Evolutionary conservation across 208 protist genomes (phyloP).

Genomic region (Sergeia podlipaevii): DNA sequence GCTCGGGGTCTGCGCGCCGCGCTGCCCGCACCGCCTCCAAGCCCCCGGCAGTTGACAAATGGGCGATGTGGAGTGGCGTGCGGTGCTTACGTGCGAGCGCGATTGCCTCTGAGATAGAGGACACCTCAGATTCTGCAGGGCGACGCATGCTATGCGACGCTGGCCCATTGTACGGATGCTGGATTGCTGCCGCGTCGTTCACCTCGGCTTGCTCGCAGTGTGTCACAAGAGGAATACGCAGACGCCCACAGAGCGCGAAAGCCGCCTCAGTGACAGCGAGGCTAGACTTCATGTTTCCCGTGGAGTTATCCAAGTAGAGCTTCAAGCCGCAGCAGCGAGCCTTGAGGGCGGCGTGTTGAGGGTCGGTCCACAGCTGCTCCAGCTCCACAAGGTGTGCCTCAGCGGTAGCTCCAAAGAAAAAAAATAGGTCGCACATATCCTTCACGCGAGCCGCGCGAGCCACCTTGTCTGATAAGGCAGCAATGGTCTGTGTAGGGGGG

Average conservation of each 20-base stretch:
- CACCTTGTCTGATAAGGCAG: constrained; percentile 69
- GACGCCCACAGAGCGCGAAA: constrained; percentile 69
- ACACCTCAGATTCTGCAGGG: constrained; percentile 61
- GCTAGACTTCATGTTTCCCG: constrained; percentile 80
- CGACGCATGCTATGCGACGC: constrained; percentile 78
- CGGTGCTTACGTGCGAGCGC: constrained; percentile 43
- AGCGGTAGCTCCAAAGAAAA: constrained; percentile 82
- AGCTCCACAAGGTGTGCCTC: constrained; percentile 59
- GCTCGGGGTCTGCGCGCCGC: constrained; percentile 35
- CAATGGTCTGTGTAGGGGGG: constrained; percentile 75
- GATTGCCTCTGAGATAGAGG: constrained; percentile 66
- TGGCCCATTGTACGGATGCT: constrained; percentile 56
- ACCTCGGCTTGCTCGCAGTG: constrained; percentile 85
- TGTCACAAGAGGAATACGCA: constrained; percentile 72
- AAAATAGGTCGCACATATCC: constrained; percentile 38
- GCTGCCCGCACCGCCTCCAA: constrained; percentile 73
- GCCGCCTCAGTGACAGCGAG: constrained; percentile 45
- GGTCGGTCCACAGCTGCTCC: constrained; percentile 66
- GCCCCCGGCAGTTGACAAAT: constrained; percentile 84
- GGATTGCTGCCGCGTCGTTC: constrained; percentile 56
- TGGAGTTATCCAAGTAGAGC: constrained; percentile 88
- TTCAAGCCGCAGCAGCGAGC: constrained; percentile 74
- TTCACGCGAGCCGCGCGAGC: constrained; percentile 23
- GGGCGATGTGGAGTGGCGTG: constrained; percentile 88
- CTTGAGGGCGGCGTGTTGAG: constrained; percentile 39